These are phyloP conservation scores for Trichoderma orchidacearum DNA, from an alignment of 495 filamentous ascomycete species.

Conservation along the genomic window DNA sequence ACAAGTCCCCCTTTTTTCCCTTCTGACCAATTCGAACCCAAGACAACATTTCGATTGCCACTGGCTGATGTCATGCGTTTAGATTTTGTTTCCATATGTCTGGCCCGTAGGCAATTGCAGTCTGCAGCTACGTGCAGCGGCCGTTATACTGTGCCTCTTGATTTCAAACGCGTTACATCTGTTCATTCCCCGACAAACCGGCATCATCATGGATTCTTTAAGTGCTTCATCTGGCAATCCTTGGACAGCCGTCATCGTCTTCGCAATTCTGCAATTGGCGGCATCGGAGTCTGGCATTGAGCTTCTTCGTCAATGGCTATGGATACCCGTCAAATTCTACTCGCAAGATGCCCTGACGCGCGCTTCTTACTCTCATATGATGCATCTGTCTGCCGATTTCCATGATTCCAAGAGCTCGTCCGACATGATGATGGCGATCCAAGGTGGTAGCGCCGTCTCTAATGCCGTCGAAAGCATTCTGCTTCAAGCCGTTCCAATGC, in stretches of 20 bases:
- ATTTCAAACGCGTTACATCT: slow-evolving; percentile 47
- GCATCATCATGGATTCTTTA: slow-evolving; percentile 45
- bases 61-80: neutral
- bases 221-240: slow-evolving; percentile 26
- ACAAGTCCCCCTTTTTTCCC: too few species aligned
- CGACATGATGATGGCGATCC: slow-evolving; percentile 54
- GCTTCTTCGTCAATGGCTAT: slow-evolving; percentile 42
- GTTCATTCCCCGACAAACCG: slow-evolving; percentile 52
- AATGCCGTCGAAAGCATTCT: slow-evolving; percentile 51
- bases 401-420: slow-evolving; percentile 62
- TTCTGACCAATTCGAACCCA: too few species aligned
- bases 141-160: slow-evolving; percentile 49
- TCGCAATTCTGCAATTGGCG: slow-evolving; percentile 37
- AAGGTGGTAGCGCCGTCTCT: slow-evolving; percentile 48
- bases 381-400: slow-evolving; percentile 67
- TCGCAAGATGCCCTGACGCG: slow-evolving; percentile 45
- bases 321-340: slow-evolving; percentile 54
- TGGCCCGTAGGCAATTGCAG: slow-evolving; percentile 44
- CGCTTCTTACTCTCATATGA: slow-evolving; percentile 60
- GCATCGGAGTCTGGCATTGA: slow-evolving; percentile 43
- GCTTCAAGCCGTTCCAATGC: slow-evolving; percentile 55
- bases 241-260: slow-evolving; percentile 41
- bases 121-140: slow-evolving; percentile 41
- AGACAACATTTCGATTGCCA: too few species aligned
- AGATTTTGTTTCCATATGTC: slow-evolving; percentile 51